These are phyloP conservation scores for Talaromyces nanjingensis DNA, from an alignment of 495 filamentous ascomycete genomes.

Conservation along the genomic window DNA sequence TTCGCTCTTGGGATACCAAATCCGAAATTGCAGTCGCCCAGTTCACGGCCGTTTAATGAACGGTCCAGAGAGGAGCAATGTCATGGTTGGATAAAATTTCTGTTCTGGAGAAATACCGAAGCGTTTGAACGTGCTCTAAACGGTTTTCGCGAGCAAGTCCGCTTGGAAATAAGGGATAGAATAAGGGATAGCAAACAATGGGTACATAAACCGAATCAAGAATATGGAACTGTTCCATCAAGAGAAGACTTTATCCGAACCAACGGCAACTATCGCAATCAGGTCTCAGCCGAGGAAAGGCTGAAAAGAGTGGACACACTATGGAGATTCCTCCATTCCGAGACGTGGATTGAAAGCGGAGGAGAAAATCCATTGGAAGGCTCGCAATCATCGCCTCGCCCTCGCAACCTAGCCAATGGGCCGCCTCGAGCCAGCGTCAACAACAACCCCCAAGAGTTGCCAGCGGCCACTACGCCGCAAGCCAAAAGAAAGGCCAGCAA, in stretches of 20 bases:
- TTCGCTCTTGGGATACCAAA: slow-evolving; percentile 8
- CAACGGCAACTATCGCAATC: background rate
- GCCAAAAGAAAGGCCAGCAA: slow-evolving; percentile 16
- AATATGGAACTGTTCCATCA: slow-evolving; percentile 8
- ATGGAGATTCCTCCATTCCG: background rate
- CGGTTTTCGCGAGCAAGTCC: background rate
- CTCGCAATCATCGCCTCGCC: background rate
- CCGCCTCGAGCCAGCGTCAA: background rate
- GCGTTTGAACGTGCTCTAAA: background rate
- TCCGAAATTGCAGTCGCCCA: slow-evolving; percentile 5
- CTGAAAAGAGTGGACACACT: slow-evolving; percentile 4
- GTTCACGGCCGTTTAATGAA: background rate
- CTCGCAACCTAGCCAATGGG: slow-evolving; percentile 6
- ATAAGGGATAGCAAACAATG: background rate
- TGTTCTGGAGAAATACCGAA: slow-evolving; percentile 6
- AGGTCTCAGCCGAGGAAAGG: background rate
- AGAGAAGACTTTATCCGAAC: slow-evolving; percentile 6
- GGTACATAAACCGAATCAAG: slow-evolving; percentile 9
- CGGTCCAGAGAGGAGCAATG: slow-evolving; percentile 7
- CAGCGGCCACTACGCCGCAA: background rate
- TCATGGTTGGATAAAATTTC: background rate
- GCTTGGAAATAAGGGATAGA: background rate
- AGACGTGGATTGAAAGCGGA: slow-evolving; percentile 4
- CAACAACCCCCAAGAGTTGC: background rate
- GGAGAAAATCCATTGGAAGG: slow-evolving; percentile 2